A percentile compares a stretch with the other conserved stretches of the same genome.
These are phyloP conservation scores for Chlorella sorokiniana DNA, from an alignment of 139 green algal species.

Conservation along the genomic window DNA sequence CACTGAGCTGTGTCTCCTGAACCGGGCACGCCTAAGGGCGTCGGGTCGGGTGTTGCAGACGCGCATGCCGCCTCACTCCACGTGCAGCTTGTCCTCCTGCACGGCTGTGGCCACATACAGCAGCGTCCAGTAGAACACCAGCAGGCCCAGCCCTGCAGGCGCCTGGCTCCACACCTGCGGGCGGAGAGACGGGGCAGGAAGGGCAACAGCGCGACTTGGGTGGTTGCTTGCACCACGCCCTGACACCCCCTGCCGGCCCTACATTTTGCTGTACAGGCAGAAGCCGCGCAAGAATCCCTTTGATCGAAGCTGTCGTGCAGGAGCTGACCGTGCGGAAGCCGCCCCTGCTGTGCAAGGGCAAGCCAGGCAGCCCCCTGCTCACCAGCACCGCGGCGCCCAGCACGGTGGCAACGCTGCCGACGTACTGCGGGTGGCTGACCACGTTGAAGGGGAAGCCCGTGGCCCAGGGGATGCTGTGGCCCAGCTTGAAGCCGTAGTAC, in stretches of 20 bases:
- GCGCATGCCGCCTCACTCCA: not conserved
- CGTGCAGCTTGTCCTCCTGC: conserved; percentile 44
- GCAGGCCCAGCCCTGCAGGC: conserved; percentile 19
- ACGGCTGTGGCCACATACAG: conserved; percentile 68
- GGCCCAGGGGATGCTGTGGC: conserved; percentile 74
- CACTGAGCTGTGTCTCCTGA: too few species aligned
- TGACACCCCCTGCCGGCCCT: too few species aligned
- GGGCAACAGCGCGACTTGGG: not conserved
- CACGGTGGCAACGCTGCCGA: conserved; percentile 70
- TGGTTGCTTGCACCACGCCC: too few species aligned
- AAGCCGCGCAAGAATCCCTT: too few species aligned
- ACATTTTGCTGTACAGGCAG: too few species aligned
- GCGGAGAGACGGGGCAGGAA: not conserved
- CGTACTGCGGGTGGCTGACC: conserved; percentile 82
- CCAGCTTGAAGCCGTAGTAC: conserved; percentile 86
- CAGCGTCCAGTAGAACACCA: conserved; percentile 63
- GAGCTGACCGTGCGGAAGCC: too few species aligned
- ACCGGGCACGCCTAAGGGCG: not conserved
- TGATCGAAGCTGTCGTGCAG: too few species aligned
- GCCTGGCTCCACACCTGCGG: conserved; percentile 29
- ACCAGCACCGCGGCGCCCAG: conserved; percentile 55
- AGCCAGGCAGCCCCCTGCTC: conserved; percentile 57
- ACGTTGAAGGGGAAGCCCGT: conserved; percentile 80
- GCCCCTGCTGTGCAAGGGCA: too few species aligned
- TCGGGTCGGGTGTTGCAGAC: not conserved